Conservation (phyloP, 345 rosid species). For the Pistacia integerrima region DNA sequence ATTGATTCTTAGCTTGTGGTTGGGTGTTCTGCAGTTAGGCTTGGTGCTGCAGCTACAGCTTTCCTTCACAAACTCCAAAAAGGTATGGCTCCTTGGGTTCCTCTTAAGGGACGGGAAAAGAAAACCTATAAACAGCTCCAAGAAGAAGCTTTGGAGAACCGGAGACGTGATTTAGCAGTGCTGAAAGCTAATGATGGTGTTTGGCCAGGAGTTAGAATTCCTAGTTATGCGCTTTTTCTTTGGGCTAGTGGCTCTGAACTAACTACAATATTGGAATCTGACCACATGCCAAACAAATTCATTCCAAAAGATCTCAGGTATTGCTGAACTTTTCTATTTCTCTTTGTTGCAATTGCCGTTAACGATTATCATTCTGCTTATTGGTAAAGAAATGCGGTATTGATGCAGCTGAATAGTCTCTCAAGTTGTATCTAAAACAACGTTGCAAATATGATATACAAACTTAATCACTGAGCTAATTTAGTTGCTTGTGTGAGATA, state of each 20-base stretch:
- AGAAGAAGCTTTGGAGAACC: conserved; percentile 80
- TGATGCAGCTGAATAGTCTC: background rate
- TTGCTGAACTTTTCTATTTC: background rate
- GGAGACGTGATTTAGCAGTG: conserved; percentile 81
- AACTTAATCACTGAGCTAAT: background rate
- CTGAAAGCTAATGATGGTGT: conserved; percentile 81
- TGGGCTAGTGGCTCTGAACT: conserved; percentile 95
- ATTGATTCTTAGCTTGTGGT: conserved; percentile 20
- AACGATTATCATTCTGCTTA: conserved; percentile 8
- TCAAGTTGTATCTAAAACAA: background rate
- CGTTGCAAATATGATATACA: background rate
- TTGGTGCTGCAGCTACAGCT: conserved; percentile 86
- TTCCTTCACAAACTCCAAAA: conserved; percentile 83
- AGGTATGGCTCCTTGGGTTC: conserved; percentile 90
- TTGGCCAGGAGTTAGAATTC: conserved; percentile 90
- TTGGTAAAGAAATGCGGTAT: background rate
- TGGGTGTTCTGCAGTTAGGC: conserved; percentile 58
- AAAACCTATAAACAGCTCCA: conserved; percentile 83
- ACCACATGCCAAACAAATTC: conserved; percentile 94
- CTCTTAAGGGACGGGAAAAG: conserved; percentile 72
- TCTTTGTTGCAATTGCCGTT: background rate
- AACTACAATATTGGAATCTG: conserved; percentile 69
- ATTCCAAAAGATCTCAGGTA: conserved; percentile 88
- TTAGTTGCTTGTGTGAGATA: conserved; percentile 31
- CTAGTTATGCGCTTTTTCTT: conserved; percentile 87